Percentiles rank a stretch among this genome's conserved stretches.
phyloP scores from a whole-genome alignment of 2,329 filamentous ascomycete genomes.

The Phialophora verrucosa region DNA sequence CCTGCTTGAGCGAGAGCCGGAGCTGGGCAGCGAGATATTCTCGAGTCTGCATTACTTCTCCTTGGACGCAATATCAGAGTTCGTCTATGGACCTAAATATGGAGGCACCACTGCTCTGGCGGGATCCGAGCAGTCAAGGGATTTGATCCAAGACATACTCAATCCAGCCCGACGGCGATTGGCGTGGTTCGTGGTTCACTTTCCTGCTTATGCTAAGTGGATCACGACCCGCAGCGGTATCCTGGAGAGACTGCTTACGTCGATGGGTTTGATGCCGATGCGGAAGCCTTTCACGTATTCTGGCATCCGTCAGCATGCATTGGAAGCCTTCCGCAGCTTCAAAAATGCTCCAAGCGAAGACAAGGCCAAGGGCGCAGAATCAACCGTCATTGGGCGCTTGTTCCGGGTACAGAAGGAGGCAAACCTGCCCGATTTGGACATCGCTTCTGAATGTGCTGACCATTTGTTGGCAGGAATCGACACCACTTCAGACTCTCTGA shows the following conservation, averaged over 20 bases:
- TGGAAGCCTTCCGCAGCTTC: constrained; percentile 44
- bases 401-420: constrained; percentile 35
- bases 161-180: constrained; percentile 54
- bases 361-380: constrained; percentile 37
- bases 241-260: constrained; percentile 45
- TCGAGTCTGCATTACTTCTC: constrained; percentile 59
- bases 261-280: constrained; percentile 54
- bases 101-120: constrained; percentile 54
- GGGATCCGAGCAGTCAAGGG: constrained; percentile 48
- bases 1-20: constrained; percentile 48
- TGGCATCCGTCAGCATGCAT: constrained; percentile 55
- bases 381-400: constrained; percentile 38
- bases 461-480: constrained; percentile 61
- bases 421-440: constrained; percentile 52
- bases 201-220: constrained; percentile 55
- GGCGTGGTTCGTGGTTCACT: constrained; percentile 58
- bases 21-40: constrained; percentile 53
- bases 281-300: constrained; percentile 58
- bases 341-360: constrained; percentile 40
- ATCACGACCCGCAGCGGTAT: constrained; percentile 53
- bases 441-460: constrained; percentile 61
- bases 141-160: constrained; percentile 56
- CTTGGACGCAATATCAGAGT: constrained; percentile 59
- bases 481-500: constrained; percentile 58
- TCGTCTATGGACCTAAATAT: constrained; percentile 54